phyloP scores from a whole-genome alignment of 169 alveolate species.

The Babesia gibsoni region DNA sequence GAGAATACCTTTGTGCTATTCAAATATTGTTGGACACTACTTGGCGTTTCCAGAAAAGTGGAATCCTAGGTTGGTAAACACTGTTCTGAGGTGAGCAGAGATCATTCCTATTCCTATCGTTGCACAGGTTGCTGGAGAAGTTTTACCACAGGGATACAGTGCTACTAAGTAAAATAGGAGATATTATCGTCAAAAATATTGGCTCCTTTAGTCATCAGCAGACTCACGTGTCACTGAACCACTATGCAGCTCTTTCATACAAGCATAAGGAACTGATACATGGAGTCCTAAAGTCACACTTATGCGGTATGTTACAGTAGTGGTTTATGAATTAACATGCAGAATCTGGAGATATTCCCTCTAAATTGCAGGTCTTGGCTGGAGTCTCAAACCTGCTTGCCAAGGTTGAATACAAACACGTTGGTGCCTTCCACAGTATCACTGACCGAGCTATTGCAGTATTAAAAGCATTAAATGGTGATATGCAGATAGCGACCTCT shows the following conservation, averaged over 20 bases:
- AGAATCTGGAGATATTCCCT: neutral
- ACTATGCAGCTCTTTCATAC: slow-evolving; percentile 39
- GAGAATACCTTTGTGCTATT: slow-evolving; percentile 20
- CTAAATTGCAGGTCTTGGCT: neutral
- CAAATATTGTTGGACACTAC: neutral
- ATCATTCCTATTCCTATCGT: neutral
- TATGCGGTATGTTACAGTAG: neutral
- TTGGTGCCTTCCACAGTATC: slow-evolving; percentile 10
- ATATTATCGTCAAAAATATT: slow-evolving; percentile 1
- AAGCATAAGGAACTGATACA: slow-evolving; percentile 52
- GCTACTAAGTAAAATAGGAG: slow-evolving; percentile 27
- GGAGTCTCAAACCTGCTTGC: slow-evolving; percentile 39
- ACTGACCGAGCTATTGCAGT: neutral
- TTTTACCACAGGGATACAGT: slow-evolving; percentile 55
- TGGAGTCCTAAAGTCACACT: slow-evolving; percentile 1
- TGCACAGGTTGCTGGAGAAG: slow-evolving; percentile 7
- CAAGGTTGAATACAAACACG: slow-evolving; percentile 44
- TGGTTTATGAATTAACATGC: neutral
- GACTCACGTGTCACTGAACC: slow-evolving; percentile 6
- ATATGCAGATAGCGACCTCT: neutral
- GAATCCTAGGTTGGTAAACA: slow-evolving; percentile 6
- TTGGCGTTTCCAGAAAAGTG: neutral
- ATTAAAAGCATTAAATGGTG: neutral
- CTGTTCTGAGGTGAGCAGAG: slow-evolving; percentile 14
- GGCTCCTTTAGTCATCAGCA: neutral